Conservation (phyloP, 306 rosid genomes). For the Castanea mollissima region DNA sequence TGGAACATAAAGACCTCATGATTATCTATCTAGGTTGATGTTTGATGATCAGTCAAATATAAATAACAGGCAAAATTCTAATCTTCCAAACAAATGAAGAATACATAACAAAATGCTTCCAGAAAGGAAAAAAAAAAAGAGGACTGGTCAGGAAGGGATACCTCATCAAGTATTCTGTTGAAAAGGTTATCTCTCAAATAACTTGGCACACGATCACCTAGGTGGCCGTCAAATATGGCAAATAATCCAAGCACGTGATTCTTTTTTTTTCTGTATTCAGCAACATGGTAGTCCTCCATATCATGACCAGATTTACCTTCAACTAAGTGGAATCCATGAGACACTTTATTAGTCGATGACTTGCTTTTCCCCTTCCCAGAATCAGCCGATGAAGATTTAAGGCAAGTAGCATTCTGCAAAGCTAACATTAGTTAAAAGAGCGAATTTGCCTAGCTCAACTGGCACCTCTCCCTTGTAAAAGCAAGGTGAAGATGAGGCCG, state of each 20-base stretch:
- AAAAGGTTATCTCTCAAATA: constrained; percentile 14
- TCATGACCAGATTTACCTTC: constrained; percentile 18
- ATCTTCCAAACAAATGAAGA: background rate
- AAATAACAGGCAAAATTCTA: background rate
- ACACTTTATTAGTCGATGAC: background rate
- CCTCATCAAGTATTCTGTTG: constrained; percentile 18
- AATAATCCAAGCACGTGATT: constrained; percentile 19
- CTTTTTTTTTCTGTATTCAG: background rate
- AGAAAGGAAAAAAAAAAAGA: background rate
- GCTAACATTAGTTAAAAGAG: background rate
- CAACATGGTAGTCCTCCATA: constrained; percentile 26
- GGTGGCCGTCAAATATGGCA: constrained; percentile 22
- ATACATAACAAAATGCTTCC: background rate
- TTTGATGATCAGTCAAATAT: background rate
- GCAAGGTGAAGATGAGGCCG: too few relatives aligned
- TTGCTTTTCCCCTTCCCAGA: constrained; percentile 6
- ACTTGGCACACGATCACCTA: constrained; percentile 11
- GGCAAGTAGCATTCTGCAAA: constrained; percentile 10
- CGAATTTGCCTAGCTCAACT: too few relatives aligned
- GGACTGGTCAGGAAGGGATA: background rate
- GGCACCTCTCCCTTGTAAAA: too few relatives aligned
- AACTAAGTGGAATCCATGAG: constrained; percentile 14
- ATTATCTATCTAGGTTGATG: background rate
- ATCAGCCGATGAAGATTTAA: constrained; percentile 5
- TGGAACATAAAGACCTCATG: background rate